Evolutionary conservation across 352 stramenopile species (phyloP).

Genomic region (Phytophthora foliorum): DNA sequence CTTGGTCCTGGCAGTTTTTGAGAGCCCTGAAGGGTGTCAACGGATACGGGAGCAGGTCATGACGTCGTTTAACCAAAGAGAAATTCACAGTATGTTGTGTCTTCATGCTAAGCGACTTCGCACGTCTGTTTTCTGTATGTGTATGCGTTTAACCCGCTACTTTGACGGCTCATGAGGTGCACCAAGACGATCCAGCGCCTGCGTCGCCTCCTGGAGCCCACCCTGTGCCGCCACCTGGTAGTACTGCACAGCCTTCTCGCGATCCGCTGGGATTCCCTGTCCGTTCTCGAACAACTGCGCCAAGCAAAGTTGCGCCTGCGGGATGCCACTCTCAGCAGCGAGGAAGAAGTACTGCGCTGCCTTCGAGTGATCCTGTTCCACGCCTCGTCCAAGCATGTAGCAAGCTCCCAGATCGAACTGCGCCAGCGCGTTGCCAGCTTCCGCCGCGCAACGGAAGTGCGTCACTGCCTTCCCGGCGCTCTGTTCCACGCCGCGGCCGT

Average conservation of each 20-base stretch:
- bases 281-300: constrained; percentile 81
- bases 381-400: constrained; percentile 79
- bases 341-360: constrained; percentile 84
- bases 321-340: constrained; percentile 63
- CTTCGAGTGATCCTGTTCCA: constrained; percentile 57
- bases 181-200: constrained; percentile 63
- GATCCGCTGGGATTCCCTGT: constrained; percentile 55
- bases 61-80: constrained; percentile 21
- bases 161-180: constrained; percentile 45
- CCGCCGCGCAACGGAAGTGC: constrained; percentile 73
- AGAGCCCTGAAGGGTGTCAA: constrained; percentile 3
- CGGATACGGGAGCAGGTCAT: constrained; percentile 10
- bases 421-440: constrained; percentile 62
- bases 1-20: constrained; percentile 15
- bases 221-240: constrained; percentile 74
- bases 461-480: constrained; percentile 48
- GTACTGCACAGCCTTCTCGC: constrained; percentile 78
- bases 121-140: constrained; percentile 7
- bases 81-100: no score
- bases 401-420: constrained; percentile 88
- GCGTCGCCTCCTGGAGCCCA: constrained; percentile 59
- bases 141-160: constrained; percentile 1
- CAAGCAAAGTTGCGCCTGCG: constrained; percentile 79
- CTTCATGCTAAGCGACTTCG: no score
- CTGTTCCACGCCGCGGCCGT: constrained; percentile 44